phyloP scores from a whole-genome alignment of 2,329 filamentous ascomycete species.

The Capronia americana region DNA sequence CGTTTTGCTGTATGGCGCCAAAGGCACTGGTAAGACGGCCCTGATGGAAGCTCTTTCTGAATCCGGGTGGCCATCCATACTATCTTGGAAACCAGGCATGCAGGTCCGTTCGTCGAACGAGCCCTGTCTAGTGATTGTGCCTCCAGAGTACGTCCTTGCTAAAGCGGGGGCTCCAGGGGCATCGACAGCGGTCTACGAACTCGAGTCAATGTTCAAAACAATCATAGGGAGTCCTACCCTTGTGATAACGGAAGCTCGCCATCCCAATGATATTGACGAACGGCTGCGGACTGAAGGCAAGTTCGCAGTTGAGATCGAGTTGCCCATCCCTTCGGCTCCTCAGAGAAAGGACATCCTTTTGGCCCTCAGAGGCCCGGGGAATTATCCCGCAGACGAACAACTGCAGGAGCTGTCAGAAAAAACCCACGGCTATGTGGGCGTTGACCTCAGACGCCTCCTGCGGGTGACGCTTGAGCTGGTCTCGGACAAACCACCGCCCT shows the following conservation, averaged over 20 bases:
- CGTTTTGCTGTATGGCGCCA: conserved; percentile 78
- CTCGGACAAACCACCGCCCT: conserved; percentile 11
- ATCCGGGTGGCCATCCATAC: conserved; percentile 73
- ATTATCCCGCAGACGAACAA: conserved; percentile 58
- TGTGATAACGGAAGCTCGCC: conserved; percentile 77
- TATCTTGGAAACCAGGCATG: conserved; percentile 50
- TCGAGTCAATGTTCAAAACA: conserved; percentile 50
- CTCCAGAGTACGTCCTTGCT: conserved; percentile 20
- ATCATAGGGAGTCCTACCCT: conserved; percentile 64
- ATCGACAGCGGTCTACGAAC: conserved; percentile 45
- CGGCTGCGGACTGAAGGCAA: conserved; percentile 69
- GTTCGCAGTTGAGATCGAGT: conserved; percentile 71
- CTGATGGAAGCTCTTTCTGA: conserved; percentile 72
- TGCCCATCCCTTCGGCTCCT: conserved; percentile 76
- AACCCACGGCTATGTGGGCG: conserved; percentile 86
- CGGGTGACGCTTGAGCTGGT: conserved; percentile 52
- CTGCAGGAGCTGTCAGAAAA: conserved; percentile 70
- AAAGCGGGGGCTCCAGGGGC: conserved; percentile 40
- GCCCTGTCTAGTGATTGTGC: conserved; percentile 33
- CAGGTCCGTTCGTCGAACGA: conserved; percentile 56
- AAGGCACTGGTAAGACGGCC: conserved; percentile 83
- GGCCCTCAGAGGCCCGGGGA: conserved; percentile 59
- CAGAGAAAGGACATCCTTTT: conserved; percentile 77
- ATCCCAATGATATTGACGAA: conserved; percentile 73
- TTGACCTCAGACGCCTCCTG: conserved; percentile 73